phyloP scores from a whole-genome alignment of 768 basidiomycete species.

The Pisolithus albus region DNA sequence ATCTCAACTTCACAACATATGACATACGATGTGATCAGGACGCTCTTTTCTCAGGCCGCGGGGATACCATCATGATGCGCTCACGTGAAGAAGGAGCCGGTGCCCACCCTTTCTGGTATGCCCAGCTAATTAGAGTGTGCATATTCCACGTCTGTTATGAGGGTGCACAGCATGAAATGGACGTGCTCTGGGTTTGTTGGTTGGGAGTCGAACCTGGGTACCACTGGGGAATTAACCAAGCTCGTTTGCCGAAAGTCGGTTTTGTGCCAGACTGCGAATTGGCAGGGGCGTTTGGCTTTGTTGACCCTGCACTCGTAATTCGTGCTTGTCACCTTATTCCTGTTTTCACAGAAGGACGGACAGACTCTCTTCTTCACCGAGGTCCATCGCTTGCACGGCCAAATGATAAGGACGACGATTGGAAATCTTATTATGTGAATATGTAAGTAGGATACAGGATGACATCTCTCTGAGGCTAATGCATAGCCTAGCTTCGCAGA shows the following conservation, averaged over 20 bases:
- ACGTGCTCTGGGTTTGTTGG: constrained; percentile 39
- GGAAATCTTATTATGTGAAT: constrained; percentile 11
- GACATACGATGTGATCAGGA: constrained; percentile 12
- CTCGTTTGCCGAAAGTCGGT: constrained; percentile 22
- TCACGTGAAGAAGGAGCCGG: constrained; percentile 7
- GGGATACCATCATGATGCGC: constrained; percentile 17
- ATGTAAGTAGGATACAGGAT: constrained; percentile 1
- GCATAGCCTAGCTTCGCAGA: constrained; percentile 30
- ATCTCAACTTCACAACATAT: constrained; percentile 16
- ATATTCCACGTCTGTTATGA: constrained; percentile 12
- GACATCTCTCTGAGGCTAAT: background rate
- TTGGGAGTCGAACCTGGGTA: constrained; percentile 21
- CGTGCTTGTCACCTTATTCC: constrained; percentile 27
- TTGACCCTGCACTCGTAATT: constrained; percentile 25
- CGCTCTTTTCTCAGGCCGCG: constrained; percentile 12
- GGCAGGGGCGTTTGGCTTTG: constrained; percentile 28
- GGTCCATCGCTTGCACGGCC: background rate
- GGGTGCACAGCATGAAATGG: constrained; percentile 6
- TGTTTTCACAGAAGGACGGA: constrained; percentile 18
- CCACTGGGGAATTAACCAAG: constrained; percentile 9
- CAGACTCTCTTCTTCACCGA: background rate
- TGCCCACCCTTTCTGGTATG: constrained; percentile 19
- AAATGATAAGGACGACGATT: background rate
- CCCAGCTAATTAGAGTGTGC: constrained; percentile 6
- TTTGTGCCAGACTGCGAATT: constrained; percentile 23